Base-by-base conservation (phyloP, 805 yeast species). In the Millerozyma miso region DNA sequence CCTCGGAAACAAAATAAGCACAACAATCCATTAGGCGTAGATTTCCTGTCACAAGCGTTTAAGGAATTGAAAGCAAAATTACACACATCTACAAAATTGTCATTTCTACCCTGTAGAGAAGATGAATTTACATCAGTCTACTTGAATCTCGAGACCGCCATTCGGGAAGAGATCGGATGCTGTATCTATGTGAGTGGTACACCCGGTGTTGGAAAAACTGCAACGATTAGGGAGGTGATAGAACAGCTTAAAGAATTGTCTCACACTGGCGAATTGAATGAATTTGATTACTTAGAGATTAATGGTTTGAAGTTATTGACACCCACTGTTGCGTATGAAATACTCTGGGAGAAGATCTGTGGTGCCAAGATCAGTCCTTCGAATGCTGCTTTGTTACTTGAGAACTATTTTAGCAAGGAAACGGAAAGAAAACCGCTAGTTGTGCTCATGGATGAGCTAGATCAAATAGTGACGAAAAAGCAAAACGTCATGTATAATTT, bases 141-240 rank as follows among this genome's bases (percentile, higher is more conserved):
- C 59, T 57, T 77, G 35, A 79, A 80, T 34, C 59, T 93, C 3
- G 89, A 88, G 52, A 73, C 80, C 36, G 85, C 96, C 0, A 77
- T 91, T 29, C 73, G 73, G 37, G 75, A 83, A 13, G 77, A 78
- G 34, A 75, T 84, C 1, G 97, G 98, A 0, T 77, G 90, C 5
- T 88, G 96, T 50, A 63, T 93, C 4, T 93, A 90, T 58, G 81
- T 93, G 8, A 88, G 96, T 62, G 99, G 99, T 3, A 88, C 97
- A 0, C 99, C 99, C 0, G 99, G 99, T 6, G 91, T 95, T 2
- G 99, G 99, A 10, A 93, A 93, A 58, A 91, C 99, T 0, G 93
- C 95, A 3, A 91, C 98, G 0, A 81, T 91, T 2, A 67, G 96
- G 42, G 96, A 89, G 55, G 97, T 86, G 0, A 76, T 93, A 19